Base-by-base conservation (phyloP, 2,329 filamentous ascomycete genomes). In the Cordyceps cateniannulata region DNA sequence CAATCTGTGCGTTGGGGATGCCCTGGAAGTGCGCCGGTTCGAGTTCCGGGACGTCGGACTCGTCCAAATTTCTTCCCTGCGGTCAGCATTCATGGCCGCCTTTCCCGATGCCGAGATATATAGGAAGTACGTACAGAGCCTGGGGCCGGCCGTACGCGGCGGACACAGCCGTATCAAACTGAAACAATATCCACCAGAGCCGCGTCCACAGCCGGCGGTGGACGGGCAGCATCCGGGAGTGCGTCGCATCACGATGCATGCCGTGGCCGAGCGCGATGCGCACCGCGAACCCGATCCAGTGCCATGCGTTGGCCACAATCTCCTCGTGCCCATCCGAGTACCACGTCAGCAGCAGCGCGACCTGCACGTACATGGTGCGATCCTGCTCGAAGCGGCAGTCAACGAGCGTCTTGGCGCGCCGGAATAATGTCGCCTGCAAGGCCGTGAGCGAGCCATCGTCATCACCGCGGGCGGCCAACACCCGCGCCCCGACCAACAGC, bases 281-380 rank as follows among this genome's bases (percentile, higher is more conserved):
- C 20, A 75, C 75, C 5, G 80, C 81, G 3, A 81, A 73, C 2
- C 81, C 81, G 7, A 83, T 73, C 81, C 81, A 84, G 62, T 72
- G 71, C 71, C 74, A 81, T 18, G 78, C 76, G 64, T 84, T 83
- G 44, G 79, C 78, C 5, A 79, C 72, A 7, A 83, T 77, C 66
- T 83, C 80, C 63, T 84, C 81, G 25, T 80, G 79, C 16, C 79
- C 76, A 53, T 84, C 79, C 1, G 79, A 78, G 63, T 82, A 78
- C 82, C 81, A 84, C 2, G 80, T 83, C 57, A 84, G 65, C 1
- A 84, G 73, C 24, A 84, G 69, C 2, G 81, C 79, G 3, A 78
- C 78, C 67, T 84, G 82, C n/a, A 84, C 74, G 54, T 83, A 73
- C 35, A 77, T 75, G 62, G 80, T 77, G 16, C 82, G 75, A 64